Conservation (phyloP, 148 eudicot genomes). For the Vaccinium corymbosum region DNA sequence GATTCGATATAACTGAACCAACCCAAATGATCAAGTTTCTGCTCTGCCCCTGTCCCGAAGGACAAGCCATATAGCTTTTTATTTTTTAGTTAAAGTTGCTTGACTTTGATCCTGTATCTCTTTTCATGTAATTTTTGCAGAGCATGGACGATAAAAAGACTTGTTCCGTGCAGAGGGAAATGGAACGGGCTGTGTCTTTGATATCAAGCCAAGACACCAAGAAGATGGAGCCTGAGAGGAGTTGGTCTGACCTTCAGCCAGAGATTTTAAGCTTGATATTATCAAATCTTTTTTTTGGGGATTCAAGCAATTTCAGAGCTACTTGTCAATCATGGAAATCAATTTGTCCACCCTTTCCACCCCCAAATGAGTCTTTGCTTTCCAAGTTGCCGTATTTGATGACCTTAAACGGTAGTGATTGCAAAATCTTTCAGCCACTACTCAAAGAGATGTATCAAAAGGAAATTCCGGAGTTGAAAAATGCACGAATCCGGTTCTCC, state of each 20-base stretch:
- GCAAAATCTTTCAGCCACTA: constrained; percentile 1
- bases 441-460: not conserved
- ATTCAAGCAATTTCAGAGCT: not conserved
- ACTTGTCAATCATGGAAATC: not conserved
- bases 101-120: not conserved
- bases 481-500: not conserved
- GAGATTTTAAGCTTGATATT: not conserved
- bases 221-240: not conserved
- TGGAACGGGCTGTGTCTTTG: not conserved
- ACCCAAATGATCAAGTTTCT: not conserved
- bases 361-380: not conserved
- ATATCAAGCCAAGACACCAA: not conserved
- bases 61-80: not conserved
- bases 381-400: not conserved
- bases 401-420: not conserved
- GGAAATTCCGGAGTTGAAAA: not conserved
- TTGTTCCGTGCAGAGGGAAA: not conserved
- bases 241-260: not conserved
- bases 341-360: not conserved
- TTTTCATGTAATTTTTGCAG: not conserved
- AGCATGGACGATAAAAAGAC: not conserved
- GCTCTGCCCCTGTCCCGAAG: not conserved
- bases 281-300: not conserved
- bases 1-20: no score
- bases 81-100: not conserved